Percentiles rank a stretch among this genome's conserved stretches.
These are phyloP conservation scores for Candida orba DNA, from an alignment of 805 yeast genomes.

Conservation along the genomic window DNA sequence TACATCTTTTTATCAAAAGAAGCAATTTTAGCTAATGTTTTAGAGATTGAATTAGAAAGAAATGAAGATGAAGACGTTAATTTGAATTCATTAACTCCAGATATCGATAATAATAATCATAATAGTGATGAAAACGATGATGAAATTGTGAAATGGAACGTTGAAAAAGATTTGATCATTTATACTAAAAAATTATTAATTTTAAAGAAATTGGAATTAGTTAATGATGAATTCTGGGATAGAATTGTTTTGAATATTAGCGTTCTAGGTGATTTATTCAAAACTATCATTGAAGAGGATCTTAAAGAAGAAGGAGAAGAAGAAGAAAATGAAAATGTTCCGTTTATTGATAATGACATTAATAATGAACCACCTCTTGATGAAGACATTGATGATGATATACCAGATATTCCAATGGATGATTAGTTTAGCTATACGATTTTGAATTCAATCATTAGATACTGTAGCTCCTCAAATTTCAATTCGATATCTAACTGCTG, in stretches of 20 bases:
- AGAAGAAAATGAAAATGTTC: background rate
- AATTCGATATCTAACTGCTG: no score
- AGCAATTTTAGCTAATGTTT: slow-evolving; percentile 32
- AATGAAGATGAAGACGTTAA: slow-evolving; percentile 45
- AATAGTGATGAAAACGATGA: slow-evolving; percentile 7
- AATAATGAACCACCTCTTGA: background rate
- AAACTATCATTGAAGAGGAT: slow-evolving; percentile 6
- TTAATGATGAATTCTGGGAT: slow-evolving; percentile 19
- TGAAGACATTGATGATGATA: slow-evolving; percentile 1
- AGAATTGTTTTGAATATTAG: slow-evolving; percentile 33
- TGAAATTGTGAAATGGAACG: slow-evolving; percentile 25
- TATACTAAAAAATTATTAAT: slow-evolving; percentile 33
- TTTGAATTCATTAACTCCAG: slow-evolving; percentile 16
- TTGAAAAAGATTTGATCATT: slow-evolving; percentile 36
- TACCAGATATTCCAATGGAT: slow-evolving; percentile 13
- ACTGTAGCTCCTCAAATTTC: no score
- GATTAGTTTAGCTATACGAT: slow-evolving; percentile 5
- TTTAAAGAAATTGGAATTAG: slow-evolving; percentile 28
- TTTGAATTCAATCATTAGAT: background rate
- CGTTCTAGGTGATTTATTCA: slow-evolving; percentile 27
- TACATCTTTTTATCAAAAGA: slow-evolving; percentile 45
- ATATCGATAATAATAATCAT: background rate
- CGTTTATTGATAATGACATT: background rate
- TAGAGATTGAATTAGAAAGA: slow-evolving; percentile 39
- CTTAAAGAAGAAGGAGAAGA: slow-evolving; percentile 5